Percentiles rank a stretch among this genome's conserved stretches.
Evolutionary conservation across 1,284 basidiomycete genomes (phyloP).

Genomic region (Anthracocystis walkeri): DNA sequence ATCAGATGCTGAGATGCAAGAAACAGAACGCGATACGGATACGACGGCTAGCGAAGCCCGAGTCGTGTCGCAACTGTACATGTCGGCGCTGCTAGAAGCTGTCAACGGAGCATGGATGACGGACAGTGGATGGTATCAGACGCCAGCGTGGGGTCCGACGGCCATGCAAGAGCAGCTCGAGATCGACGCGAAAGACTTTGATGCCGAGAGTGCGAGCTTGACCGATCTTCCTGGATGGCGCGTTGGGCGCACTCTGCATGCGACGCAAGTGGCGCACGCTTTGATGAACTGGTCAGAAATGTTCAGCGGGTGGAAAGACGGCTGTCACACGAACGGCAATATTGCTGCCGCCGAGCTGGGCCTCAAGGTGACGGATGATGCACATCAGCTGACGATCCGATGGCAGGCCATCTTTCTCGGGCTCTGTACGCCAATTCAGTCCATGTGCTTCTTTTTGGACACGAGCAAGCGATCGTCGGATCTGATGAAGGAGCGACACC

Average conservation of each 20-base stretch:
- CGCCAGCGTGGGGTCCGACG: conserved; percentile 28
- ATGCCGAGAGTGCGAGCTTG: conserved; percentile 13
- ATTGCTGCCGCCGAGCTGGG: conserved; percentile 7
- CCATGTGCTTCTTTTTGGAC: conserved; percentile 38
- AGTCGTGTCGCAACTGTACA: conserved; percentile 37
- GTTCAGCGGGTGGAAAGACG: conserved; percentile 35
- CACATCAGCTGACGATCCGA: conserved; percentile 26
- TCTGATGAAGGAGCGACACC: conserved; percentile 4
- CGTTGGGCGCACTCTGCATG: conserved; percentile 24
- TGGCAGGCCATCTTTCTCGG: conserved; percentile 45
- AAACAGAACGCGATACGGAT: background rate
- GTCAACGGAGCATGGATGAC: conserved; percentile 46
- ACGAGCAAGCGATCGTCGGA: background rate
- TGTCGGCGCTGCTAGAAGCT: conserved; percentile 35
- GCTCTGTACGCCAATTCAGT: conserved; percentile 33
- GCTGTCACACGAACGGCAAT: conserved; percentile 2
- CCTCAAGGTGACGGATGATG: conserved; percentile 35
- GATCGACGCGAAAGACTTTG: conserved; percentile 29
- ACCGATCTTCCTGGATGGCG: conserved; percentile 43
- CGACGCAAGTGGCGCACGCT: conserved; percentile 34
- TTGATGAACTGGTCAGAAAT: conserved; percentile 52
- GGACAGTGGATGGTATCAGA: conserved; percentile 38
- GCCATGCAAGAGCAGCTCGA: conserved; percentile 24
- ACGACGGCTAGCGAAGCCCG: conserved; percentile 6
- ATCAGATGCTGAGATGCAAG: conserved; percentile 6